A percentile compares a stretch with the other conserved stretches of the same genome.
These are phyloP conservation scores for Hawksworthiomyces lignivorus DNA, from an alignment of 2,329 filamentous ascomycete genomes.

Conservation along the genomic window DNA sequence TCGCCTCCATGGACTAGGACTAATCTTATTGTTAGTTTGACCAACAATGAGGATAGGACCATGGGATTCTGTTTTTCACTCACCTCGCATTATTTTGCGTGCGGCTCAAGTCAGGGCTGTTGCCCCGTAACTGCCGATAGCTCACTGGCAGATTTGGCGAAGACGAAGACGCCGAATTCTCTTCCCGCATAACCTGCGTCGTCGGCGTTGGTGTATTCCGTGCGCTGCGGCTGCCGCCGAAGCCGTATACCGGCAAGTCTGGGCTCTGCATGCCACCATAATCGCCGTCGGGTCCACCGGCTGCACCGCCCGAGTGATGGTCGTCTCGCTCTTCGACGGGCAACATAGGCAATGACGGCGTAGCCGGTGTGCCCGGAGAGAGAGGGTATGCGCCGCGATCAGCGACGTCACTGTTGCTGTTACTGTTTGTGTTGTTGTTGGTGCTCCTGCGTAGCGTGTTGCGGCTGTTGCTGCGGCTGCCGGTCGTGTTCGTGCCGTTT, in stretches of 20 bases:
- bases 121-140: too few relatives aligned
- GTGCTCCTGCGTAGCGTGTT: too few relatives aligned
- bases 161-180: too few relatives aligned
- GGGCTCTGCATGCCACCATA: not conserved
- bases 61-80: too few relatives aligned
- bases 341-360: conserved; percentile 4
- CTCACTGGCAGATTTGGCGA: too few relatives aligned
- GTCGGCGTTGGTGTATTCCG: too few relatives aligned
- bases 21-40: not conserved
- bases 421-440: not conserved
- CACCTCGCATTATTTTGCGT: not conserved
- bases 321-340: not conserved
- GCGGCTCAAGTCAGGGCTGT: too few relatives aligned
- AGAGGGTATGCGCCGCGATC: too few relatives aligned
- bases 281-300: too few relatives aligned
- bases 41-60: too few relatives aligned
- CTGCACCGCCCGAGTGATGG: not conserved
- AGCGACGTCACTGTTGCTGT: not conserved
- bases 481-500: not conserved
- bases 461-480: too few relatives aligned
- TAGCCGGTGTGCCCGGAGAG: not conserved
- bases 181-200: too few relatives aligned
- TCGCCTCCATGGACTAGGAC: conserved; percentile 2
- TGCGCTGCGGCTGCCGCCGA: not conserved
- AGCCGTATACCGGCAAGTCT: not conserved